Conservation (phyloP, 176 grass and related monocot genomes). For the Musa acuminata region DNA sequence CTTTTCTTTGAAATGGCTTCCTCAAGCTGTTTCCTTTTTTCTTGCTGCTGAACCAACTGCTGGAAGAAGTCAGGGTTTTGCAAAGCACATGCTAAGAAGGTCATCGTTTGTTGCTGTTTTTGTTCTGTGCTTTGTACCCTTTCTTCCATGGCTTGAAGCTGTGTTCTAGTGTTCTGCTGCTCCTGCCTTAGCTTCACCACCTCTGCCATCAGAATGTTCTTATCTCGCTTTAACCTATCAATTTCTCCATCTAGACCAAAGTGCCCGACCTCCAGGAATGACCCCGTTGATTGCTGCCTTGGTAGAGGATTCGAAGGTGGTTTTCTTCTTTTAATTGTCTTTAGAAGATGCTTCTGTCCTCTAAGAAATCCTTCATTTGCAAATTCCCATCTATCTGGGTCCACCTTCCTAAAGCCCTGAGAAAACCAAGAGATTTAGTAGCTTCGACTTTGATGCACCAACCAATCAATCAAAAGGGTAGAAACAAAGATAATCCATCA, state of each 20-base stretch:
- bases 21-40: conserved; percentile 41
- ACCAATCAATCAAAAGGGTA: not conserved
- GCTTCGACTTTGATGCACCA: not conserved
- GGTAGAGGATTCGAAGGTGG: conserved; percentile 13
- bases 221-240: conserved; percentile 44
- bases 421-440: conserved; percentile 10
- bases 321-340: conserved; percentile 56
- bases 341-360: conserved; percentile 53
- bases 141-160: conserved; percentile 50
- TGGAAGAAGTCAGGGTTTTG: conserved; percentile 60
- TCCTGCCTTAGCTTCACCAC: conserved; percentile 67
- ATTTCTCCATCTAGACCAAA: conserved; percentile 54
- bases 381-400: conserved; percentile 84
- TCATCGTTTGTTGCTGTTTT: conserved; percentile 61
- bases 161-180: conserved; percentile 41
- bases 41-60: conserved; percentile 47
- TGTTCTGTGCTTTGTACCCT: conserved; percentile 38
- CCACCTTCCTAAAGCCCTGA: conserved; percentile 86
- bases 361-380: conserved; percentile 64
- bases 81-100: conserved; percentile 66
- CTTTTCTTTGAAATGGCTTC: conserved; percentile 42
- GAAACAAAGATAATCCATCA: no score
- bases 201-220: conserved; percentile 53
- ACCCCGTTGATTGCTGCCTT: conserved; percentile 16
- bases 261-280: conserved; percentile 48